Evolutionary conservation across 106 monocot genomes (phyloP).

Genomic region (Apostasia ramifera): DNA sequence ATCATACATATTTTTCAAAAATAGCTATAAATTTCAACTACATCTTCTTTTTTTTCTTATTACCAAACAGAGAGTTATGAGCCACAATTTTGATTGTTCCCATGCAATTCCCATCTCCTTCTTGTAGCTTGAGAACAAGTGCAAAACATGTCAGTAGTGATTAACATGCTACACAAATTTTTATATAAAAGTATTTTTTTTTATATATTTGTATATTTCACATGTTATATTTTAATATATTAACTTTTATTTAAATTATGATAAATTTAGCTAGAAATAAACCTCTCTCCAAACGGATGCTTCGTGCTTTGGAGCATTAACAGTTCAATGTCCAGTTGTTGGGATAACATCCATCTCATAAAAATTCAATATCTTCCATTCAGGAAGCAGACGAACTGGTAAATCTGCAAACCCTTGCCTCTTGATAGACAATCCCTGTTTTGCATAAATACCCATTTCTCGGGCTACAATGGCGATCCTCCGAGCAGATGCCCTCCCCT

Average conservation of each 20-base stretch:
- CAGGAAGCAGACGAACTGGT: background rate
- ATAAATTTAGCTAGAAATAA: background rate
- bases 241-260: no score
- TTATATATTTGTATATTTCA: no score
- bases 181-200: background rate
- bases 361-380: background rate
- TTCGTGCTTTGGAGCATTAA: background rate
- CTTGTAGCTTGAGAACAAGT: no score
- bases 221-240: no score
- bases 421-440: conserved; percentile 52
- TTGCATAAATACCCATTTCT: conserved; percentile 48
- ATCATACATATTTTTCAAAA: no score
- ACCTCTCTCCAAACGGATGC: background rate
- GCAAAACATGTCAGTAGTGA: no score
- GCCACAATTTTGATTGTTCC: no score
- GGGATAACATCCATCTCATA: background rate
- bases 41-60: no score
- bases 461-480: conserved; percentile 75
- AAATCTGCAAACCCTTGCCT: conserved; percentile 70
- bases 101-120: no score
- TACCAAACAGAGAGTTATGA: no score
- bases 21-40: no score
- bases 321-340: background rate
- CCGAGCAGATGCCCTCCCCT: conserved; percentile 72
- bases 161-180: background rate